phyloP scores from a whole-genome alignment of 1,139 yeast genomes.

The Suhomyces taliae region DNA sequence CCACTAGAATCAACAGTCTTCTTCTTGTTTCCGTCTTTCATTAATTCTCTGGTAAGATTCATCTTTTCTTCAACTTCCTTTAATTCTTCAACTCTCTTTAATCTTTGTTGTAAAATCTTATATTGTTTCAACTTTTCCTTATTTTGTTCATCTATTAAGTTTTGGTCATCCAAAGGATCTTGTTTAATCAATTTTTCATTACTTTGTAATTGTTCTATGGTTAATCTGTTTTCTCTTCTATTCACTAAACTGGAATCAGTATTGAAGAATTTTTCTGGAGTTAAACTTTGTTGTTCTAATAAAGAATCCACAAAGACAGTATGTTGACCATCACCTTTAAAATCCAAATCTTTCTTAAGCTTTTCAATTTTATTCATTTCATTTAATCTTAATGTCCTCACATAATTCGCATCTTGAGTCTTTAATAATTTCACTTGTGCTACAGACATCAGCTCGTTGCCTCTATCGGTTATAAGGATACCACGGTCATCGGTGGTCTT shows the following conservation, averaged over 20 bases:
- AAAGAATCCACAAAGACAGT: constrained; percentile 79
- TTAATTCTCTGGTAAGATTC: constrained; percentile 77
- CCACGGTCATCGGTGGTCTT: constrained; percentile 69
- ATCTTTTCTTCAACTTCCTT: constrained; percentile 67
- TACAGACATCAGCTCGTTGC: constrained; percentile 57
- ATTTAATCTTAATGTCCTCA: constrained; percentile 70
- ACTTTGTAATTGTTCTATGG: constrained; percentile 57
- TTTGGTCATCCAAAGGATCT: constrained; percentile 26
- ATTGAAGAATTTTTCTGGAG: constrained; percentile 63
- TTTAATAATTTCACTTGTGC: constrained; percentile 82
- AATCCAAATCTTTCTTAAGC: constrained; percentile 53
- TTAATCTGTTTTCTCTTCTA: constrained; percentile 73
- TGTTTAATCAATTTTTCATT: constrained; percentile 29
- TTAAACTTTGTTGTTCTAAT: constrained; percentile 55
- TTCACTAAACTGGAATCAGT: constrained; percentile 65
- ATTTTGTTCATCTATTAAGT: constrained; percentile 45
- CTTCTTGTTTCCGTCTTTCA: constrained; percentile 88
- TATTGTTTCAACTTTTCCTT: constrained; percentile 60
- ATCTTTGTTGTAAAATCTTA: constrained; percentile 53
- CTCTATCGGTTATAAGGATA: constrained; percentile 64
- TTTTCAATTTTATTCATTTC: constrained; percentile 68
- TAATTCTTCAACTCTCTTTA: constrained; percentile 69
- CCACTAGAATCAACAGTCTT: constrained; percentile 69
- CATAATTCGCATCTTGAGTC: constrained; percentile 86
- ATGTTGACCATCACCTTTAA: constrained; percentile 67